Base-by-base conservation (phyloP, 1,284 basidiomycete species). In the Trichosporon faecale region DNA sequence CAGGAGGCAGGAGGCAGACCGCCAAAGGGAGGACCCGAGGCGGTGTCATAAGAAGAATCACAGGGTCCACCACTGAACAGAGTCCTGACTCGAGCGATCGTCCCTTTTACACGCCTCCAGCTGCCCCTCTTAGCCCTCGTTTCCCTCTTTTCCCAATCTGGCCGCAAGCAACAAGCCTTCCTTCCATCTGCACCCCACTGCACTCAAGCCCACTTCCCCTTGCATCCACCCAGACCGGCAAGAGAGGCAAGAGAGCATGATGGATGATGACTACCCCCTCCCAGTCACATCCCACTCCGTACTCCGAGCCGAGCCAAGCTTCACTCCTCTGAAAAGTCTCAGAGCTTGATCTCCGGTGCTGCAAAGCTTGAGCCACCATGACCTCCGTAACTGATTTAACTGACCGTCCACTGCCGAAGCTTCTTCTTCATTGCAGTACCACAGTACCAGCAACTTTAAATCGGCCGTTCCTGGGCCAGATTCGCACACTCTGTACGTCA, bases 21-120 rank as follows among this genome's bases (percentile, higher is more conserved):
- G 35, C 35, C 35, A 37, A 37, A 37, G 35, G 35, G 35, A 37
- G 9, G 11, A 14, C 11, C 21, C 57, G 57, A 61, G 27, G 57
- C 57, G 57, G 57, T 61, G 57, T 61, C 23, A 61, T 61, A 31
- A 61, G 55, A 57, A 29, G 57, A 61, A 31, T 61, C 57, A 33
- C 57, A 61, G 57, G 57, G 57, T 61, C 57, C 12, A 29, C n/a
- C 21, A 9, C 6, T 23, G 4, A 1, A 5, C 55, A 29, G 55
- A 16, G 25, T 60, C 55, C 55, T 60, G 55, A 60, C 25, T 31
- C 25, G 3, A 16, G 57, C 57, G 57, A 61, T 61, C 57, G 57
- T 21, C 49, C 49, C 49, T 44, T 4, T 44, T 37, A 37, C 35
- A 6, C 40, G 52, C 25, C 21, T 16, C 14, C 49, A n/a, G n/a